Conservation (phyloP, 257 asterid species). For the Linderniella brevidens region DNA sequence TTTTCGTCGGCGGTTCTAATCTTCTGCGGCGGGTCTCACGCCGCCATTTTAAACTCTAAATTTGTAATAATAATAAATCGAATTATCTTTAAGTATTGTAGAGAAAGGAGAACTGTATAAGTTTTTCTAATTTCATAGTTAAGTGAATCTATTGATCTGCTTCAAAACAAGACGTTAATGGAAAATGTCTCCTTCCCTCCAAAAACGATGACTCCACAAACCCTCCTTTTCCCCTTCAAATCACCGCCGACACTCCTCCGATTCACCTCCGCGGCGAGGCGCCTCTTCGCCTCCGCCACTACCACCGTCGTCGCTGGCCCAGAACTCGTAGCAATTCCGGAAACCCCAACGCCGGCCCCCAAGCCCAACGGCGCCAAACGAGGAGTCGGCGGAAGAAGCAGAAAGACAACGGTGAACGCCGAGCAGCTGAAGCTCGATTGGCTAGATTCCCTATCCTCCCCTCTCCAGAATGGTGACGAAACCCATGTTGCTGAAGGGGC, state of each 20-base stretch:
- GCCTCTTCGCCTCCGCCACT: conserved; percentile 16
- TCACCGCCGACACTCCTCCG: conserved; percentile 13
- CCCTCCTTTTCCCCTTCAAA: background rate
- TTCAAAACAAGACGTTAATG: too few relatives aligned
- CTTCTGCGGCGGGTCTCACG: too few relatives aligned
- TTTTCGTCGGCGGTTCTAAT: too few relatives aligned
- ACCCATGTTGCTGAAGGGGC: background rate
- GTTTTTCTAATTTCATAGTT: too few relatives aligned
- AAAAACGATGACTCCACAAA: too few relatives aligned
- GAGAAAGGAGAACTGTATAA: too few relatives aligned
- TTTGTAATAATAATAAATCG: too few relatives aligned
- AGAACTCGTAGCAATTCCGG: conserved; percentile 4
- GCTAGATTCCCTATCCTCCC: conserved; percentile 37
- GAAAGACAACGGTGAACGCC: conserved; percentile 15
- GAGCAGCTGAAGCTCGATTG: conserved; percentile 29
- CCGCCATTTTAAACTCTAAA: too few relatives aligned
- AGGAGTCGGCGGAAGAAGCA: conserved; percentile 6
- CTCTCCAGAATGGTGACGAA: conserved; percentile 11
- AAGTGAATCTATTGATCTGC: too few relatives aligned
- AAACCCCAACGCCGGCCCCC: conserved; percentile 8
- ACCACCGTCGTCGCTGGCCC: conserved; percentile 7
- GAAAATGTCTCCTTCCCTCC: too few relatives aligned
- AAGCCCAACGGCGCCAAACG: conserved; percentile 10
- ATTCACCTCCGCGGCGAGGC: conserved; percentile 16
- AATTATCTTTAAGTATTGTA: too few relatives aligned